Base-by-base conservation (phyloP, 805 yeast genomes). In the Spathaspora hagerdaliae region DNA sequence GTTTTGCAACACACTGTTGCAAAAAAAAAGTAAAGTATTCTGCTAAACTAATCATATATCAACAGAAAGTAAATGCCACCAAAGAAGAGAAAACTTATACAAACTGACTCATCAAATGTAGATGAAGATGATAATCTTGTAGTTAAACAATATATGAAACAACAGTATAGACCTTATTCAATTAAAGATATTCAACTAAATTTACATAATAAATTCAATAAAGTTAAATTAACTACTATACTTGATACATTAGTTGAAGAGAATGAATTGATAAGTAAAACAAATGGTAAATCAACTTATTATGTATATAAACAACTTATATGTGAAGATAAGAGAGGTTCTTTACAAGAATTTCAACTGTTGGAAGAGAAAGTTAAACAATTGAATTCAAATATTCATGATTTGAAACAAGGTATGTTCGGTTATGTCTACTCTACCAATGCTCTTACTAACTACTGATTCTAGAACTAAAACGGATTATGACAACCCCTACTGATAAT, bases 141-240 rank as follows among this genome's bases (percentile, higher is more conserved):
- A 24, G 64, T 75, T 26, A 53, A 59, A 36, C 51, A 61, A 4
- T 78, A 78, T 45, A 51, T 78, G 42, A 63, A 56, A 24, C 58
- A 60, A 2, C 78, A 75, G 49, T 74, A 72, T 49, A 59, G 78
- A 19, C 82, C 82, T 2, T 77, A 72, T 51, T 74, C 75, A 1
- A 58, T 69, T 7, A 67, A 71, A 40, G 82, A 78, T 54, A 63
- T 78, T 8, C 54, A 71, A 3, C 64, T 66, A 39, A 78, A 77
- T 42, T 49, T 77, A 32, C 78, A 75, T 42, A 73, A 67, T 34
- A 61, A 60, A 34, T 47, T 74, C 1, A 50, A 58, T 5, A 77
- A 73, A 44, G 39, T 65, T 1, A 56, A 55, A 6, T 65, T 70
- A 38, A 34, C 56, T 0, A 68, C 63, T 46, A 59, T 72, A 0